Percentiles rank a stretch among this genome's conserved stretches.
Evolutionary conservation across 1,284 basidiomycete genomes (phyloP).

Genomic region (Apiotrichum veenhuisii): DNA sequence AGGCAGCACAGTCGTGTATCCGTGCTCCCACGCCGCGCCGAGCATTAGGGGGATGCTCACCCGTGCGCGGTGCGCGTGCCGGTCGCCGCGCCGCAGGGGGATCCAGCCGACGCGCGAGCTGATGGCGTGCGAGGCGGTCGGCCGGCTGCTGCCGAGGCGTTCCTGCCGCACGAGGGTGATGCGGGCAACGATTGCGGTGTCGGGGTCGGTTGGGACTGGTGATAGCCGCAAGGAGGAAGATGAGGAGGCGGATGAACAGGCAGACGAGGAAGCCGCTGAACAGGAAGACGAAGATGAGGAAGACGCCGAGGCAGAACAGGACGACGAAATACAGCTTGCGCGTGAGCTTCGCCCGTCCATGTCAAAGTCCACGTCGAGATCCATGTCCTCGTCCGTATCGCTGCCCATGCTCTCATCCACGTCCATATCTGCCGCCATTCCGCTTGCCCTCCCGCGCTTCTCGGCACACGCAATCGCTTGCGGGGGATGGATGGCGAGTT

Average conservation of each 20-base stretch:
- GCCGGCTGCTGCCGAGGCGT: background rate
- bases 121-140: background rate
- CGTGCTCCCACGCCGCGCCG: background rate
- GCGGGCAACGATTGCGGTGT: constrained; percentile 25
- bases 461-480: background rate
- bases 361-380: too few species aligned
- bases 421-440: background rate
- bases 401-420: too few species aligned
- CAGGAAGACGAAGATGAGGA: background rate
- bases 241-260: background rate
- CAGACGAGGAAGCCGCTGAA: background rate
- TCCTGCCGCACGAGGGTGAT: constrained; percentile 21
- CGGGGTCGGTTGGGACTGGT: background rate
- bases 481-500: background rate
- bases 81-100: background rate
- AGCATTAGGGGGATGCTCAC: background rate
- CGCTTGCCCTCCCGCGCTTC: background rate
- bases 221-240: background rate
- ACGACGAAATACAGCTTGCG: too few species aligned
- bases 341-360: too few species aligned
- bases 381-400: too few species aligned
- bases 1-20: background rate
- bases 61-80: background rate
- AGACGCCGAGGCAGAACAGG: background rate
- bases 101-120: background rate